phyloP scores from a whole-genome alignment of 2,329 filamentous ascomycete species.

The Arthrocladium fulminans region DNA sequence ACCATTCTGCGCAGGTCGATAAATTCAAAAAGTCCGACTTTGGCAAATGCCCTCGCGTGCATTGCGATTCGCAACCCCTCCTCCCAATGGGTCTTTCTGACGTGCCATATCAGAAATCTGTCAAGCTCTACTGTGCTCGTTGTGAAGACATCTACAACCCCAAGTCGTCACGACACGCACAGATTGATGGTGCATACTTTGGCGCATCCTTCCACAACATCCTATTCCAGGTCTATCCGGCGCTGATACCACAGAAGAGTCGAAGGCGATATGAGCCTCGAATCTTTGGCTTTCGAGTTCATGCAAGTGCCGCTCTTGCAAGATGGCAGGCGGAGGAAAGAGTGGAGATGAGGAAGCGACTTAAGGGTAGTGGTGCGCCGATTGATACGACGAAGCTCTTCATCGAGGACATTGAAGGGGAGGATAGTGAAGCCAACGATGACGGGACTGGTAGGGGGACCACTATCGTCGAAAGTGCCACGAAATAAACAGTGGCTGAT shows the following conservation, averaged over 20 bases:
- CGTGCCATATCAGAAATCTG: slow-evolving; percentile 74
- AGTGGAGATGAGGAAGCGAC: slow-evolving; percentile 70
- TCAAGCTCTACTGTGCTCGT: slow-evolving; percentile 93
- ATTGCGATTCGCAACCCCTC: slow-evolving; percentile 87
- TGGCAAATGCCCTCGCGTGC: slow-evolving; percentile 92
- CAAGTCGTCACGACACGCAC: slow-evolving; percentile 89
- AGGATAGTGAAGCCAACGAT: slow-evolving; percentile 14
- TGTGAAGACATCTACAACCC: slow-evolving; percentile 99
- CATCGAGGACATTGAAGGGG: slow-evolving; percentile 21
- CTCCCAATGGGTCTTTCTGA: slow-evolving; percentile 93
- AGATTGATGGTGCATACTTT: slow-evolving; percentile 96
- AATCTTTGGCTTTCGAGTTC: slow-evolving; percentile 92
- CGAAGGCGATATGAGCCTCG: slow-evolving; percentile 77
- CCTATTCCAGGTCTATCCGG: slow-evolving; percentile 94
- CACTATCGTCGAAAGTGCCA: neutral
- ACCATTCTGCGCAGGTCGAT: slow-evolving; percentile 64
- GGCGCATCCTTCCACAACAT: slow-evolving; percentile 98
- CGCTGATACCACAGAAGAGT: slow-evolving; percentile 77
- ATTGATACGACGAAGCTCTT: slow-evolving; percentile 15
- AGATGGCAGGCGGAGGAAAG: slow-evolving; percentile 82
- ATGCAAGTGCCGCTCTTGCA: slow-evolving; percentile 75
- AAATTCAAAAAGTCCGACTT: slow-evolving; percentile 99
- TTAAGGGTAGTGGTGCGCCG: slow-evolving; percentile 62
- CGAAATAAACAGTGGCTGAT: neutral
- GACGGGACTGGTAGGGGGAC: neutral